These are phyloP conservation scores for Sanghuangporus weigelae DNA, from an alignment of 1,284 basidiomycete genomes.

Conservation along the genomic window DNA sequence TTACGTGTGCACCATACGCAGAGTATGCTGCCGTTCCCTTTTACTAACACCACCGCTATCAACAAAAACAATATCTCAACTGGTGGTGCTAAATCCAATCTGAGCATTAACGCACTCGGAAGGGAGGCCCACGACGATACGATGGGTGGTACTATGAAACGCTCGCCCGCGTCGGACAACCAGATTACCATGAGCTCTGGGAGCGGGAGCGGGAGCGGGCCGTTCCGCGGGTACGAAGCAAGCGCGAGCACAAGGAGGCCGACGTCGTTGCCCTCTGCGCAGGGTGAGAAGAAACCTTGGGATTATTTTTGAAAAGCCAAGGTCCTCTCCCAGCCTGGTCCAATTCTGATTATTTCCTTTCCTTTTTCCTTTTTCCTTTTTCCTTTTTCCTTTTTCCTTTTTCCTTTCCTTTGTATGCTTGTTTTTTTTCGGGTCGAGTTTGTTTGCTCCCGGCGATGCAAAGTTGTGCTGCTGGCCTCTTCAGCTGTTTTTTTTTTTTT, in stretches of 20 bases:
- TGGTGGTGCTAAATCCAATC: neutral
- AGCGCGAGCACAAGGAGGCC: conserved; percentile 1
- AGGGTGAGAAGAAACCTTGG: conserved; percentile 11
- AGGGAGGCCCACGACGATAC: neutral
- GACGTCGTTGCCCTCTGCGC: conserved; percentile 10
- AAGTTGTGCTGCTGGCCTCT: no score
- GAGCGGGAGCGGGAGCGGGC: neutral
- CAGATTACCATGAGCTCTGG: neutral
- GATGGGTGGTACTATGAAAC: neutral
- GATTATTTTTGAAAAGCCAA: conserved; percentile 1
- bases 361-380: neutral
- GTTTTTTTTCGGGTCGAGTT: no score
- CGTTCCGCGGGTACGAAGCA: neutral
- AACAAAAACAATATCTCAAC: no score
- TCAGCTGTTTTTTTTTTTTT: no score
- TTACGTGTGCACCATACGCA: conserved; percentile 13
- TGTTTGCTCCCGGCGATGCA: no score
- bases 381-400: neutral
- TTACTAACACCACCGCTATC: neutral
- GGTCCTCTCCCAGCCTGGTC: neutral
- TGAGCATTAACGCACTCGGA: neutral
- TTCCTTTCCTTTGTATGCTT: no score
- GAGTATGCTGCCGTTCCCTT: conserved; percentile 16
- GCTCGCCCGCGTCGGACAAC: neutral
- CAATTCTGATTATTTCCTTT: neutral